Conservation (phyloP, 2,329 filamentous ascomycete species). For the Nigrograna mackinnonii region DNA sequence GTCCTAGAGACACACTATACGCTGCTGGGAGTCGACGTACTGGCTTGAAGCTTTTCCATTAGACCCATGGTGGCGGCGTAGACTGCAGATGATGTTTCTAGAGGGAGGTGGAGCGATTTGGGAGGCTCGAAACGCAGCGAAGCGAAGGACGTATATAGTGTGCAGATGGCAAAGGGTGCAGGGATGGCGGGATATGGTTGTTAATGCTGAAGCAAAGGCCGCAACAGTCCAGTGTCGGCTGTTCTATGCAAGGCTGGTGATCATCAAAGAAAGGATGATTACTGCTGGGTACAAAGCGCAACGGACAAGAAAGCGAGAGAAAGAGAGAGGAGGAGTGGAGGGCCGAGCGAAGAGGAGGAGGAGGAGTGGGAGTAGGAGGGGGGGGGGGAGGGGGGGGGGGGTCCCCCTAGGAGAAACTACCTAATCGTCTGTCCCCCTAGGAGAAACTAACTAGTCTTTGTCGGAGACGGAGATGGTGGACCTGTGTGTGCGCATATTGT, state of each 20-base stretch:
- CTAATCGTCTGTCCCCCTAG: no score
- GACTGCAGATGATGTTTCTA: conserved; percentile 5
- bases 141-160: conserved; percentile 19
- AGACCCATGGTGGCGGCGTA: conserved; percentile 36
- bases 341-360: neutral
- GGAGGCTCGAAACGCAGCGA: neutral
- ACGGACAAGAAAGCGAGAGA: neutral
- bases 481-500: no score
- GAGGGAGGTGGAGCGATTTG: conserved; percentile 3
- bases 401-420: no score
- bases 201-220: conserved; percentile 20
- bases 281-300: neutral
- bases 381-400: conserved; percentile 3
- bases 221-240: conserved; percentile 7
- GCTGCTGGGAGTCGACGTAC: no score
- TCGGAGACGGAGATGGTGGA: no score
- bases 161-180: no score
- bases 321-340: conserved; percentile 8
- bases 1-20: no score
- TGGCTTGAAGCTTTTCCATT: conserved; percentile 45
- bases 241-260: conserved; percentile 3
- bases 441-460: no score
- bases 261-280: neutral
- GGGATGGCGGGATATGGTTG: conserved; percentile 23
- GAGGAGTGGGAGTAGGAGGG: neutral